Evolutionary conservation across 1,284 basidiomycete species (phyloP).

Genomic region (Kwoniella shivajii): DNA sequence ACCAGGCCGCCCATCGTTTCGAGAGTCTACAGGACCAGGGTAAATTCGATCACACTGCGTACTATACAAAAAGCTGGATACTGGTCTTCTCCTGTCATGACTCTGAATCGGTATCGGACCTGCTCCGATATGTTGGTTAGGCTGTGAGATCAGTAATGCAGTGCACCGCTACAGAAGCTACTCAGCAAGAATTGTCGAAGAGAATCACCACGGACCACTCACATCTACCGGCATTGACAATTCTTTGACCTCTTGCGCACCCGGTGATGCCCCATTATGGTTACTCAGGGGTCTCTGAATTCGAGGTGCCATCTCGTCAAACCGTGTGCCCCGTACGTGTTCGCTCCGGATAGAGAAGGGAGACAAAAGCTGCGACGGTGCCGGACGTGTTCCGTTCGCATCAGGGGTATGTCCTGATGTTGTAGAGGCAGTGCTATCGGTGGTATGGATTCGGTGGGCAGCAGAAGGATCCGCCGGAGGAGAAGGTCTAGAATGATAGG

Average conservation of each 20-base stretch:
- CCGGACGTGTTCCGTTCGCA: not conserved
- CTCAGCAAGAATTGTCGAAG: no score
- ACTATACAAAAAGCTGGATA: not conserved
- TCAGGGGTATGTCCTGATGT: not conserved
- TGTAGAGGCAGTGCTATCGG: not conserved
- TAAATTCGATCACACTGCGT: not conserved
- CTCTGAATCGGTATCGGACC: not conserved
- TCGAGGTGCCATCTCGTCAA: no score
- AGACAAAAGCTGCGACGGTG: no score
- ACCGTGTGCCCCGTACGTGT: no score
- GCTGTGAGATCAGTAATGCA: not conserved
- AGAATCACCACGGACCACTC: no score
- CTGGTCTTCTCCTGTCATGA: not conserved
- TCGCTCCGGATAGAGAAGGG: no score
- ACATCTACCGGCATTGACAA: no score
- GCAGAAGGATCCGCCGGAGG: not conserved
- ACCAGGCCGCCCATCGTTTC: not conserved
- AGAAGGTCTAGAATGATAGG: constrained; percentile 1
- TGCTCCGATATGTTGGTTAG: not conserved
- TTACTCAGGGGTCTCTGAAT: no score
- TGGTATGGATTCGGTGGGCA: not conserved
- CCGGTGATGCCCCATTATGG: no score
- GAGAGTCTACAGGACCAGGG: not conserved
- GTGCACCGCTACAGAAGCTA: no score
- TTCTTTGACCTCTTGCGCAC: no score